Conservation (phyloP, 495 filamentous ascomycete species). For the Penicillium ucsense region DNA sequence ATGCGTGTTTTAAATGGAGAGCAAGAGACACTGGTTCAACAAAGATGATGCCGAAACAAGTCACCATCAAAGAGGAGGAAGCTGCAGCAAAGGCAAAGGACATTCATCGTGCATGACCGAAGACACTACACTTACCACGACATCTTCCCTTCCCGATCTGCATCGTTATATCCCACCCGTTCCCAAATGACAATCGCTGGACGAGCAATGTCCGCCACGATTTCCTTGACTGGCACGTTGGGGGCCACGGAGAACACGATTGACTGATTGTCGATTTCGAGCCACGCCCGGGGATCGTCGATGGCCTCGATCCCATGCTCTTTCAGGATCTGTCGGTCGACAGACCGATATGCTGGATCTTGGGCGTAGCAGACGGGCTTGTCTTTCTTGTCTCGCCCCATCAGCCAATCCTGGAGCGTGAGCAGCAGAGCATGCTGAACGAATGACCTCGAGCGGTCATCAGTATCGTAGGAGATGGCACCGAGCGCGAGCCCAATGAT, state of each 20-base stretch:
- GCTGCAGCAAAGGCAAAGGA: no score
- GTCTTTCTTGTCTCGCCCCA: neutral
- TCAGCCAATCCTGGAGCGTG: conserved; percentile 7
- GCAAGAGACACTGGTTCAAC: no score
- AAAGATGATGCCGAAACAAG: no score
- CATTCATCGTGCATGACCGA: no score
- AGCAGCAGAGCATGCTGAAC: conserved; percentile 9
- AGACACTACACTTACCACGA: neutral
- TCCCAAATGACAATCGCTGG: conserved; percentile 26
- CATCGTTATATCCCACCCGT: neutral
- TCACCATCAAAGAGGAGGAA: no score
- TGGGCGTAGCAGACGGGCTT: conserved; percentile 13
- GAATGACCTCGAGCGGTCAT: neutral
- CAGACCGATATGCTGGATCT: conserved; percentile 15
- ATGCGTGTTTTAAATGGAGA: no score
- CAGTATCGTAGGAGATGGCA: neutral
- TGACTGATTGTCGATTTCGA: conserved; percentile 21
- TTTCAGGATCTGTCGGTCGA: conserved; percentile 13
- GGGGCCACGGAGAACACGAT: conserved; percentile 19
- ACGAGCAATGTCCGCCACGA: conserved; percentile 22
- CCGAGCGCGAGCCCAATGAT: conserved; percentile 8
- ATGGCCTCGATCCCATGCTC: conserved; percentile 13
- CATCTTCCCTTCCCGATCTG: neutral
- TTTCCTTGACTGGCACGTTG: conserved; percentile 22
- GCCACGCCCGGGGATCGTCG: conserved; percentile 22